phyloP scores from a whole-genome alignment of 179 eudicot species.

The Beta corolliflora region DNA sequence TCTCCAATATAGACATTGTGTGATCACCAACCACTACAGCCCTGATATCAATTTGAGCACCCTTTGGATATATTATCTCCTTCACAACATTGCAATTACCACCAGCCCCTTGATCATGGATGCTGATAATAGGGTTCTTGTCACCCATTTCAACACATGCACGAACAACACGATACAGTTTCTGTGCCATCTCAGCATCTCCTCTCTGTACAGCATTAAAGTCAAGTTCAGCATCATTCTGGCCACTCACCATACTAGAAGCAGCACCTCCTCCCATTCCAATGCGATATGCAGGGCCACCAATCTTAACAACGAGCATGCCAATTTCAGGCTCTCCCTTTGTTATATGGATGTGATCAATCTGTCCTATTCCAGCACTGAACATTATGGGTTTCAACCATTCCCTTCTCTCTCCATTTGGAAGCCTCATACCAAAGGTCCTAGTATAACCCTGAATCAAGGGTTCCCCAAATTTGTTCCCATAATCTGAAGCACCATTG shows the following conservation, averaged over 20 bases:
- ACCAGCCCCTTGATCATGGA: slow-evolving; percentile 97
- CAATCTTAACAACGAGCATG: slow-evolving; percentile 91
- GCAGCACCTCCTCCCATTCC: slow-evolving; percentile 99
- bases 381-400: slow-evolving; percentile 98
- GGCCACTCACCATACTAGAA: slow-evolving; percentile 98
- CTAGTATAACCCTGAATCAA: slow-evolving; percentile 92
- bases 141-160: slow-evolving; percentile 95
- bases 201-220: slow-evolving; percentile 97
- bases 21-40: slow-evolving; percentile 89
- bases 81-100: slow-evolving; percentile 96
- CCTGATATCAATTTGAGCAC: slow-evolving; percentile 89
- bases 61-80: slow-evolving; percentile 88
- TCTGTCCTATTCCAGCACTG: slow-evolving; percentile 91
- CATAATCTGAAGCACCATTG: slow-evolving; percentile 95
- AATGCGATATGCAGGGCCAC: slow-evolving; percentile 95
- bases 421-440: slow-evolving; percentile 91
- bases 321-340: slow-evolving; percentile 94
- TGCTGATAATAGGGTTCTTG: slow-evolving; percentile 80
- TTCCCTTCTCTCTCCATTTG: slow-evolving; percentile 82
- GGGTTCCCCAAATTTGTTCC: slow-evolving; percentile 95
- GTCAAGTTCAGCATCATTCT: slow-evolving; percentile 89
- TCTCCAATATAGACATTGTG: slow-evolving; percentile 92
- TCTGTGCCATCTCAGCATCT: slow-evolving; percentile 97
- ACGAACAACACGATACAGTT: slow-evolving; percentile 88
- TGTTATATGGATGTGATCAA: slow-evolving; percentile 74